Evolutionary conservation across 1,139 yeast species (phyloP).

Genomic region (Suhomyces yuchorum): DNA sequence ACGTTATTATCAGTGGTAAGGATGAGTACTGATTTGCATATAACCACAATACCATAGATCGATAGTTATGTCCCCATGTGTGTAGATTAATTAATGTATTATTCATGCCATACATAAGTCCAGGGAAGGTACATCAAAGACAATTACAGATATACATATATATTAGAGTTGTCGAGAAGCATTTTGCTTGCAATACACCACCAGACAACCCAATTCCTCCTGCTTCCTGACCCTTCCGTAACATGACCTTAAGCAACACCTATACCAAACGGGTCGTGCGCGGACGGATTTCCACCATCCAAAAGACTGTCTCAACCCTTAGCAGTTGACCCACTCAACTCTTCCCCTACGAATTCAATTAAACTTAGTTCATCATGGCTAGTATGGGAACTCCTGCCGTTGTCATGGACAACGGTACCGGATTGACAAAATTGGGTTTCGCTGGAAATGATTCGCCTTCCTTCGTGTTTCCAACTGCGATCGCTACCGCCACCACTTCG

Average conservation of each 20-base stretch:
- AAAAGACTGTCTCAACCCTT: background rate
- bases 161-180: too few species aligned
- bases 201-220: too few species aligned
- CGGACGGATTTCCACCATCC: background rate
- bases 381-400: conserved; percentile 85
- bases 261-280: conserved; percentile 4
- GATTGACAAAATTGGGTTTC: conserved; percentile 93
- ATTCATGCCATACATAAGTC: background rate
- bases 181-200: too few species aligned
- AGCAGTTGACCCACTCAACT: background rate
- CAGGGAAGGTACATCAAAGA: too few species aligned
- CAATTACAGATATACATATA: too few species aligned
- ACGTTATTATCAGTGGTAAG: conserved; percentile 89
- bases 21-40: conserved; percentile 57
- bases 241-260: too few species aligned
- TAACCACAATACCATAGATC: background rate
- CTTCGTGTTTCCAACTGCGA: conserved; percentile 96
- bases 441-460: conserved; percentile 99
- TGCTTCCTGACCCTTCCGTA: too few species aligned
- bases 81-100: background rate
- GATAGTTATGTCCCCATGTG: background rate
- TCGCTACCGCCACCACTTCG: conserved; percentile 68
- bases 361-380: conserved; percentile 39
- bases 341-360: conserved; percentile 4
- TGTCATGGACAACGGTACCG: conserved; percentile 98